Conservation (phyloP, 148 eudicot genomes). For the Heliosperma pusillum region DNA sequence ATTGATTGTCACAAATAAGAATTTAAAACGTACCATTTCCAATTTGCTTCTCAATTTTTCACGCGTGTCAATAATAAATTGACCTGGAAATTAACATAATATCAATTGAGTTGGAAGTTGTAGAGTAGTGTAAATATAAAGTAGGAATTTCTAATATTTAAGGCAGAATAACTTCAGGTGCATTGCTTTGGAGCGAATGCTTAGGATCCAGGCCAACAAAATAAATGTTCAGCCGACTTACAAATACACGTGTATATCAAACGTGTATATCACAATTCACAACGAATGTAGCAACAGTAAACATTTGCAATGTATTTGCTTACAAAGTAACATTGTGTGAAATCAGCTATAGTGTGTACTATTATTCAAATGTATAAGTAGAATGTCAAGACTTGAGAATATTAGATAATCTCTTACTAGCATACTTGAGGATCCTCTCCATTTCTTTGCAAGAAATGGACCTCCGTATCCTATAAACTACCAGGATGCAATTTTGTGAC, state of each 20-base stretch:
- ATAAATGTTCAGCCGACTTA: not conserved
- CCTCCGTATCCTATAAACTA: too few relatives aligned
- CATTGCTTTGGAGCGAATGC: not conserved
- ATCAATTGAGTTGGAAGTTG: not conserved
- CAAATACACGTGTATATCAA: not conserved
- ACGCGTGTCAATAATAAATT: constrained; percentile 10
- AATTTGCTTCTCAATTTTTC: constrained; percentile 16
- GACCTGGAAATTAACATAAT: constrained; percentile 3
- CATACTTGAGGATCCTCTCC: too few relatives aligned
- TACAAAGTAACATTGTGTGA: not conserved
- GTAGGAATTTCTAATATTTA: not conserved
- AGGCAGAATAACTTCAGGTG: not conserved
- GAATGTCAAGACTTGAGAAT: not conserved
- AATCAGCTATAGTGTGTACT: not conserved
- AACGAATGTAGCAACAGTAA: not conserved
- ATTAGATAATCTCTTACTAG: not conserved
- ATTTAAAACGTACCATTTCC: constrained; percentile 12
- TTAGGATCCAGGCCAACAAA: not conserved
- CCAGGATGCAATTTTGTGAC: too few relatives aligned
- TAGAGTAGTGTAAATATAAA: not conserved
- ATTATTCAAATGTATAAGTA: not conserved
- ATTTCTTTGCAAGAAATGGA: too few relatives aligned
- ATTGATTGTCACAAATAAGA: not conserved
- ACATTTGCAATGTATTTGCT: not conserved
- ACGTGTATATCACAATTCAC: too few relatives aligned